phyloP scores from a whole-genome alignment of 306 rosid species.

The Castanopsis chinensis region DNA sequence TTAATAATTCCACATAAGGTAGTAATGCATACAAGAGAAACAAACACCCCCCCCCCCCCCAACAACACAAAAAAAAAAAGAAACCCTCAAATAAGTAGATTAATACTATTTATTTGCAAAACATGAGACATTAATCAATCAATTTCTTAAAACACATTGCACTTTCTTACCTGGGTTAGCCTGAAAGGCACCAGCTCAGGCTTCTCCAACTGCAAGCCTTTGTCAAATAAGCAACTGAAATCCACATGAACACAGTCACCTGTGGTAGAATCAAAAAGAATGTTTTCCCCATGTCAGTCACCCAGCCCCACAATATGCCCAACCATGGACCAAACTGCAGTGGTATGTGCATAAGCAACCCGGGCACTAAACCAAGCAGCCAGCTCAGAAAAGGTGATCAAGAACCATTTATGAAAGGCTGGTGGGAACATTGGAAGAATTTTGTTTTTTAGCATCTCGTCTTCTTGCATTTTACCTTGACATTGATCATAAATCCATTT shows the following conservation, averaged over 20 bases:
- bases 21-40: too few species aligned
- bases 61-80: too few species aligned
- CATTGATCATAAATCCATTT: conserved; percentile 86
- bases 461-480: conserved; percentile 83
- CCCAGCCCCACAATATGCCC: conserved; percentile 98
- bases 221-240: conserved; percentile 97
- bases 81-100: too few species aligned
- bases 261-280: conserved; percentile 89
- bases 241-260: conserved; percentile 99
- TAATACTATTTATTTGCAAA: too few species aligned
- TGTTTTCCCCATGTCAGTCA: conserved; percentile 90
- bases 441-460: conserved; percentile 73
- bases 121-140: too few species aligned
- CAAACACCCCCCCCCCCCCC: conserved; percentile 68
- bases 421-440: conserved; percentile 97
- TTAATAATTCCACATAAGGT: not conserved
- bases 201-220: conserved; percentile 94
- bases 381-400: conserved; percentile 91
- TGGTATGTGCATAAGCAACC: conserved; percentile 89
- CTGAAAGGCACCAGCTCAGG: too few species aligned
- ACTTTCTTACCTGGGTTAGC: too few species aligned
- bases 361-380: conserved; percentile 99
- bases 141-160: too few species aligned
- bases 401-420: conserved; percentile 89
- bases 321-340: conserved; percentile 99